phyloP scores from a whole-genome alignment of 2,329 filamentous ascomycete genomes.

The Aspergillus ochraceus region DNA sequence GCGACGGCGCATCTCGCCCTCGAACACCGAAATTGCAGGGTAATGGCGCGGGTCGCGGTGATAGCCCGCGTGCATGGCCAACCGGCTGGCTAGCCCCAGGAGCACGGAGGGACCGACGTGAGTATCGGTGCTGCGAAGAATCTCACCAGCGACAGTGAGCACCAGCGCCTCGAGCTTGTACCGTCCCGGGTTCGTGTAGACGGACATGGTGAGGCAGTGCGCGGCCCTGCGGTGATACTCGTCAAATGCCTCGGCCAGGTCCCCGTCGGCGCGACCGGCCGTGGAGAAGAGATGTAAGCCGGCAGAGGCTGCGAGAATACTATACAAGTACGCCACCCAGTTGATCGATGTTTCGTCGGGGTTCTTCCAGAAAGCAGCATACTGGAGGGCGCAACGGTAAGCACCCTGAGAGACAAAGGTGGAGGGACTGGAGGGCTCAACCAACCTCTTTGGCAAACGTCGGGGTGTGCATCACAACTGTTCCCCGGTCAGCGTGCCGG shows the following conservation, averaged over 20 bases:
- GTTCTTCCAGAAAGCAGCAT: conserved; percentile 18
- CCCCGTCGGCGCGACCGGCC: conserved; percentile 5
- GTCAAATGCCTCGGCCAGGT: conserved; percentile 15
- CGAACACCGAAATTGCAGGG: conserved; percentile 52
- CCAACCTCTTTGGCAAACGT: conserved; percentile 21
- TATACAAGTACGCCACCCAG: conserved; percentile 21
- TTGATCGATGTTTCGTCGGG: conserved; percentile 10
- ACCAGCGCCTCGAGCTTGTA: conserved; percentile 26
- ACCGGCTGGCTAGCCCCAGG: conserved; percentile 52
- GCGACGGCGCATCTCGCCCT: conserved; percentile 53
- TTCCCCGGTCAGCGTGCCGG: neutral
- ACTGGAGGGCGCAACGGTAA: conserved; percentile 8
- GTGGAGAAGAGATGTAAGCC: conserved; percentile 18
- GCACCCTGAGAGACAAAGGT: neutral
- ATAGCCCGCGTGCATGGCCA: conserved; percentile 62
- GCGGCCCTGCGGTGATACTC: conserved; percentile 45
- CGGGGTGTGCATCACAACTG: conserved; percentile 20
- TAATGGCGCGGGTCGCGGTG: conserved; percentile 57
- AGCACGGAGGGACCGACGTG: conserved; percentile 55
- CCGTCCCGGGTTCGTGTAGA: conserved; percentile 23
- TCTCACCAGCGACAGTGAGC: conserved; percentile 21
- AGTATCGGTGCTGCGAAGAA: conserved; percentile 18
- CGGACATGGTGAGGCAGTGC: conserved; percentile 21
- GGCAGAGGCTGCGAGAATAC: conserved; percentile 17
- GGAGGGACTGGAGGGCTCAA: neutral